Percentiles rank a stretch among this genome's conserved stretches.
Conservation (phyloP, 2,329 filamentous ascomycete genomes). For the Claviceps sp. region DNA sequence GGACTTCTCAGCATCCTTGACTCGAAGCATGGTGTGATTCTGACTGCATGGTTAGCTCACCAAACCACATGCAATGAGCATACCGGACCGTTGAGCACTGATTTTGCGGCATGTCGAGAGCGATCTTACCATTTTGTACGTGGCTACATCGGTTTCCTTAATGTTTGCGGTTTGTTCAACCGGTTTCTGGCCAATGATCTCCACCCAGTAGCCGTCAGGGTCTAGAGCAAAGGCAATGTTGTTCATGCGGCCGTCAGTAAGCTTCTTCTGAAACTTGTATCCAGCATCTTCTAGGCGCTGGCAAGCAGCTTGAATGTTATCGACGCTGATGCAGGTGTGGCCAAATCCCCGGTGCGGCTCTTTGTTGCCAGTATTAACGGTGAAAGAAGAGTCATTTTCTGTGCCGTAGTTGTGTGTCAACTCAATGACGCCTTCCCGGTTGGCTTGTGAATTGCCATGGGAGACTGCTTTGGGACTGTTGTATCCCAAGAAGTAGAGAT, state of each 20-base stretch:
- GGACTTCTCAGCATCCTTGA: constrained; percentile 67
- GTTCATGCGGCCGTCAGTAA: constrained; percentile 76
- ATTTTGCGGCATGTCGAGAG: too few relatives aligned
- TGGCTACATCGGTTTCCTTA: constrained; percentile 56
- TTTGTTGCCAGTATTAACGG: constrained; percentile 76
- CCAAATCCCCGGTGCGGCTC: constrained; percentile 77
- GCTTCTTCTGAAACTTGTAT: constrained; percentile 90
- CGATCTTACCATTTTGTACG: constrained; percentile 53
- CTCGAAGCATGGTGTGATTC: constrained; percentile 90
- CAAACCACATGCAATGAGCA: not conserved
- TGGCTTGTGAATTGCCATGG: constrained; percentile 55
- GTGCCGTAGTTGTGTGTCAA: constrained; percentile 79
- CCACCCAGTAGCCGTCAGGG: constrained; percentile 79
- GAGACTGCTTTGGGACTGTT: constrained; percentile 65
- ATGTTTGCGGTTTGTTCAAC: constrained; percentile 59
- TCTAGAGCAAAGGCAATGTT: constrained; percentile 84
- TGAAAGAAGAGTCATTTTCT: constrained; percentile 69
- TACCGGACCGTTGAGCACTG: not conserved
- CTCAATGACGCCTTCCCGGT: constrained; percentile 83
- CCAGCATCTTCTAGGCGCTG: constrained; percentile 78
- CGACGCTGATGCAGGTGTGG: constrained; percentile 72
- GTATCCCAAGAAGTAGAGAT: constrained; percentile 91
- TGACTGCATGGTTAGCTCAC: constrained; percentile 15
- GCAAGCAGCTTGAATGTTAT: constrained; percentile 81
- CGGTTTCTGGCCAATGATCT: constrained; percentile 61